Evolutionary conservation across 192 early-diverging fungal species (phyloP).

Genomic region (Coemansia sp.): DNA sequence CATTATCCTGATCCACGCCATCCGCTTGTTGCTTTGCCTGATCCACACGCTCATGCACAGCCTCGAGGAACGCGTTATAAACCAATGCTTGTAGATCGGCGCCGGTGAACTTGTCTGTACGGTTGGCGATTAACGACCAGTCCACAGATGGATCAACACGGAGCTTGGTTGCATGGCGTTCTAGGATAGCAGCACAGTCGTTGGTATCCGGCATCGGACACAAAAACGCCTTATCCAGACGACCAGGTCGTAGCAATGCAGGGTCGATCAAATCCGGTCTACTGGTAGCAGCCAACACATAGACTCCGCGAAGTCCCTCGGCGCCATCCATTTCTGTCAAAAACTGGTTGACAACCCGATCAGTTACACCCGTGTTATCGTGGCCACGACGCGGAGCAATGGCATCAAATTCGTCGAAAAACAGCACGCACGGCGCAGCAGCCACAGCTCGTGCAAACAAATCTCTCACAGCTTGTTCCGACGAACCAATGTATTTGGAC

Average conservation of each 20-base stretch:
- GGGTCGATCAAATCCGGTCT: conserved; percentile 86
- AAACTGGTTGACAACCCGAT: conserved; percentile 98
- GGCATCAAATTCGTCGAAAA: conserved; percentile 98
- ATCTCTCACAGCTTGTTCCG: conserved; percentile 92
- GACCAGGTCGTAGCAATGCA: conserved; percentile 76
- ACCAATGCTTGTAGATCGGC: conserved; percentile 94
- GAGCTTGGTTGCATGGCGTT: conserved; percentile 72
- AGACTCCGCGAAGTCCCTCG: conserved; percentile 92
- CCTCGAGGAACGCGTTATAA: conserved; percentile 88
- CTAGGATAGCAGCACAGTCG: conserved; percentile 83
- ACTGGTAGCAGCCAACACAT: conserved; percentile 90
- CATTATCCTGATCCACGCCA: background rate
- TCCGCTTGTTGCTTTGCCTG: conserved; percentile 16
- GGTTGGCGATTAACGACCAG: conserved; percentile 60
- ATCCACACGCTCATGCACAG: conserved; percentile 71
- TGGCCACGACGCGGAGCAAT: conserved; percentile 96
- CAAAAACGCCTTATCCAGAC: conserved; percentile 79
- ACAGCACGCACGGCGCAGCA: conserved; percentile 91
- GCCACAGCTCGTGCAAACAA: conserved; percentile 92
- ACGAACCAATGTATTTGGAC: conserved; percentile 99
- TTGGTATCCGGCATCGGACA: conserved; percentile 76
- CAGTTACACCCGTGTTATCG: conserved; percentile 97
- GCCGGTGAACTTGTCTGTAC: conserved; percentile 78
- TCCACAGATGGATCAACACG: conserved; percentile 63
- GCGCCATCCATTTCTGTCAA: conserved; percentile 99